Conservation (phyloP, 352 stramenopile species). For the Phytophthora hybrid region DNA sequence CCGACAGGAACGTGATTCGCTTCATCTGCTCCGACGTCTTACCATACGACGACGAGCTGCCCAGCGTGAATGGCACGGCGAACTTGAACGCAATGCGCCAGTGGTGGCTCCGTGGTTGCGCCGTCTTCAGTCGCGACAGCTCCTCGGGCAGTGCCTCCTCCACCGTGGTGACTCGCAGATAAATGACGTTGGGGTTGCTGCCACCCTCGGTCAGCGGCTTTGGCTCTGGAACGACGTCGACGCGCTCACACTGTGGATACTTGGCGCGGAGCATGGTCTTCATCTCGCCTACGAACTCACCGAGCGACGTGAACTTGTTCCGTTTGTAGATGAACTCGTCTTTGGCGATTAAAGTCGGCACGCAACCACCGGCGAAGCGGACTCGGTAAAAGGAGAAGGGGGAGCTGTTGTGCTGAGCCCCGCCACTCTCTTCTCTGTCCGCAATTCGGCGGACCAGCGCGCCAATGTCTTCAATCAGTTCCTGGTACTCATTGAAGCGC, state of each 20-base stretch:
- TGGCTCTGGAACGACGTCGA: conserved; percentile 64
- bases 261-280: conserved; percentile 62
- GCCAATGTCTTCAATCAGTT: conserved; percentile 57
- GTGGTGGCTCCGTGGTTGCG: conserved; percentile 17
- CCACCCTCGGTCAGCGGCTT: conserved; percentile 51
- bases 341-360: conserved; percentile 48
- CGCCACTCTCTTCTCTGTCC: conserved; percentile 30
- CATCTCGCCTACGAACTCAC: conserved; percentile 73
- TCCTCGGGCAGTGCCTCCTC: conserved; percentile 35
- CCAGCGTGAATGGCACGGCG: conserved; percentile 62
- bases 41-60: conserved; percentile 52
- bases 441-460: conserved; percentile 37
- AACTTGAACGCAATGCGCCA: conserved; percentile 51
- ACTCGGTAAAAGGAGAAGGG: conserved; percentile 68
- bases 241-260: conserved; percentile 62
- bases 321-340: conserved; percentile 84
- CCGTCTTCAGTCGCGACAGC: conserved; percentile 21
- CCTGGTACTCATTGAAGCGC: conserved; percentile 58
- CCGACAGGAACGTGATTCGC: conserved; percentile 61
- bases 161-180: conserved; percentile 59
- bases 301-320: conserved; percentile 68
- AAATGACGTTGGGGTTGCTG: conserved; percentile 67
- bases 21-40: conserved; percentile 80
- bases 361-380: conserved; percentile 57
- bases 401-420: conserved; percentile 19